Evolutionary conservation across 805 yeast species (phyloP), one percentile per base, ranked within the genome.

Genomic region (Saturnispora quitensis): DNA sequence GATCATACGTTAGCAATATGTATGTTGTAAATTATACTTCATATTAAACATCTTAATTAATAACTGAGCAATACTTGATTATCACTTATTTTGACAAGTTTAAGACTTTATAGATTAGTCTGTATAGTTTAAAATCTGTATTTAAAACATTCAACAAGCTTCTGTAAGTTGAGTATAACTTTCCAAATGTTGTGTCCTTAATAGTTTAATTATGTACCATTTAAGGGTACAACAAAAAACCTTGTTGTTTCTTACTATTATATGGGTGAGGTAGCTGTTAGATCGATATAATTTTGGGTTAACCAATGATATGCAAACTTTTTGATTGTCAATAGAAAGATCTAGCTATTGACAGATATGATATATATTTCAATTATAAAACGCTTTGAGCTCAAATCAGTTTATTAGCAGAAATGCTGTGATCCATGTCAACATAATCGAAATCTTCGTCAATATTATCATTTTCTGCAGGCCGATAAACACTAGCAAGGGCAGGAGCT

Each of bases 401-500:
- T 25, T 27, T 42, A 18, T 5, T 22, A 35, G 15, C 47, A 43
- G 17, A 20, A 15, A 17, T 46, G 44, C 24, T 46, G 18, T 40
- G 48, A 13, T 53, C 52, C 58, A 56, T 55, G 17, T 55, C 57
- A 5, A 56, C 51, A 15, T 50, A 53, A 3, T 56, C 59, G 6
- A 40, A 33, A 4, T 51, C 43, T 15, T 55, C 56, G 33, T 45
- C 22, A 13, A 50, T 47, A 24, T 45, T 44, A 15, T 55, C 56
- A 18, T 46, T 47, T 25, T 54, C 52, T 3, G 58, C 65, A 1
- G 65, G 62, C 35, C 59, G 57, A 47, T 63, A 64, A 18, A 61
- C 61, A 9, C 61, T 59, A 6, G 65, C 62, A 28, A 65, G 56
- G 2, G 58, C 55, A 17, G 59, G 59, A n/a, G 48, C 49, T 3